phyloP scores from a whole-genome alignment of 257 asterid genomes.

The Leonotis leonurus region DNA sequence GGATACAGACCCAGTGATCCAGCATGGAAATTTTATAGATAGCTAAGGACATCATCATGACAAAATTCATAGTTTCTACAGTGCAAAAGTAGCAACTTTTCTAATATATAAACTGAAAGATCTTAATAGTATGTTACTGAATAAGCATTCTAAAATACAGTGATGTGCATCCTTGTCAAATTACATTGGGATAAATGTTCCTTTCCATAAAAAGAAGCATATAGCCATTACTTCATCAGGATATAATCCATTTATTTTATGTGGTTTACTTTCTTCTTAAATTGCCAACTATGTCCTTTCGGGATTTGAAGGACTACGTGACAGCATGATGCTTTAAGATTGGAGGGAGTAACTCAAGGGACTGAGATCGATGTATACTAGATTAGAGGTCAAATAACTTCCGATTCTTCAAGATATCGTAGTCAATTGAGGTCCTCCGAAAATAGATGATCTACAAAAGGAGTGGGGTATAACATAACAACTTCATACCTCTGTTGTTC shows the following conservation, averaged over 20 bases:
- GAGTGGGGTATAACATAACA: not conserved
- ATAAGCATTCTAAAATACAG: not conserved
- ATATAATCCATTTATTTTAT: not conserved
- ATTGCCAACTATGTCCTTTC: not conserved
- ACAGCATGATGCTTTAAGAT: not conserved
- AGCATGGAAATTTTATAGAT: not conserved
- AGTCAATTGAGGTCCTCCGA: not conserved
- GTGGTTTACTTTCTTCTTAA: not conserved
- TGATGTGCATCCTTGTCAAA: not conserved
- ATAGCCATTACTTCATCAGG: not conserved
- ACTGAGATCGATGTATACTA: too few species aligned
- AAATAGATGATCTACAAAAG: not conserved
- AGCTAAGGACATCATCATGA: not conserved
- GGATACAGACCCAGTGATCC: constrained; percentile 11
- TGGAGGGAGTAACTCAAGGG: too few species aligned
- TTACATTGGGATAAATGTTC: not conserved
- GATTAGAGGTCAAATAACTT: too few species aligned
- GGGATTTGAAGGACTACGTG: not conserved
- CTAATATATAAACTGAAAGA: not conserved
- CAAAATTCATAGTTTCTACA: not conserved
- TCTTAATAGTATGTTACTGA: not conserved
- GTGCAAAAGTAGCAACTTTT: not conserved
- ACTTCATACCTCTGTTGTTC: constrained; percentile 72
- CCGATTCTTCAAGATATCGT: too few species aligned
- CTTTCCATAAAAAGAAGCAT: too few species aligned